These are phyloP conservation scores for Metarhizium guizhouense DNA, from an alignment of 2,329 filamentous ascomycete genomes.

Conservation along the genomic window DNA sequence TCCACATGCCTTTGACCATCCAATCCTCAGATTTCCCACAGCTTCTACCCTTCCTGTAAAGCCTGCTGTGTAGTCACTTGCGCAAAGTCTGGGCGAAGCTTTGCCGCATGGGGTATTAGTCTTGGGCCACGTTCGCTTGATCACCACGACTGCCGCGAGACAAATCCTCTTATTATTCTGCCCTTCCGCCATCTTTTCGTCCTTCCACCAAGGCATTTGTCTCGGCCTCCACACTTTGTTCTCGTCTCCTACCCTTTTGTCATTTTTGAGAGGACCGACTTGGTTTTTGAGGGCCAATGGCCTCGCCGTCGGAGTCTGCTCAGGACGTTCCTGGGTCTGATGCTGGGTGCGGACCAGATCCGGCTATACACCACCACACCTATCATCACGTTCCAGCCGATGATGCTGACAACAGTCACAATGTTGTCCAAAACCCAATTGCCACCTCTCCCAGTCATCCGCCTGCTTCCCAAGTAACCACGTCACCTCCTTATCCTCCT, in stretches of 20 bases:
- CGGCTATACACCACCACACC: not conserved
- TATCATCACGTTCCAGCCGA: not conserved
- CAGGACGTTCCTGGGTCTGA: conserved; percentile 3
- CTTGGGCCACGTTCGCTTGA: not conserved
- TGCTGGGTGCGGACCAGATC: not conserved
- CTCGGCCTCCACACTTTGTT: conserved; percentile 1
- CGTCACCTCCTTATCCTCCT: not conserved
- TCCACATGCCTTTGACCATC: not conserved
- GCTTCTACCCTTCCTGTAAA: not conserved
- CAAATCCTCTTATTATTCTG: not conserved
- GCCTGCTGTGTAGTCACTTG: not conserved
- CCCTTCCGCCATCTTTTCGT: not conserved
- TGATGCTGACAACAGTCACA: not conserved
- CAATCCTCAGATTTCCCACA: not conserved
- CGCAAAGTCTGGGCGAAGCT: not conserved
- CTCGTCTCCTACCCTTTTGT: not conserved
- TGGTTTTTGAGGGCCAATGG: not conserved
- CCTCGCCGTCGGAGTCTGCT: conserved; percentile 4
- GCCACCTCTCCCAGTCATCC: not conserved
- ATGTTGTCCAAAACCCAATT: not conserved
- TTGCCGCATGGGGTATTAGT: not conserved
- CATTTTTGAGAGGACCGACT: not conserved
- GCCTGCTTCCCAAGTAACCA: not conserved
- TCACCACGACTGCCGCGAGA: not conserved
- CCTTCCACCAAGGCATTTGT: not conserved